Conservation (phyloP, 345 rosid species). For the Gossypium sturtianum region DNA sequence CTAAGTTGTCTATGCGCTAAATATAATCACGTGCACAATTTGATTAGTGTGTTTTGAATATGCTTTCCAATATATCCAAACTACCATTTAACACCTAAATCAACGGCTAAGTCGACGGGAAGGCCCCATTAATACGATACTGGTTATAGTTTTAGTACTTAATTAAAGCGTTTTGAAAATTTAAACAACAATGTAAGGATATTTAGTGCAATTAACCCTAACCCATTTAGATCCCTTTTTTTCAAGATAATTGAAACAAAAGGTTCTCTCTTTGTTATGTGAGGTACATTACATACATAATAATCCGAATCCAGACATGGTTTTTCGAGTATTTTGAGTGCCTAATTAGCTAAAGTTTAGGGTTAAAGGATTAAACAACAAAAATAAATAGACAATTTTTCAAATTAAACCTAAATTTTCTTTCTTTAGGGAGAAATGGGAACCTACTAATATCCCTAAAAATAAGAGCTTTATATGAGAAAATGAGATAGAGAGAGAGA, state of each 20-base stretch:
- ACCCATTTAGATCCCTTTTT: background rate
- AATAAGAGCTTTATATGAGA: background rate
- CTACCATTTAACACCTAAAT: too few species aligned
- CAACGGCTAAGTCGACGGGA: too few species aligned
- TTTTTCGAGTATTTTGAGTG: background rate
- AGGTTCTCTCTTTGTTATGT: background rate
- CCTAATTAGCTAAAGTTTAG: background rate
- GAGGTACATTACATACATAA: background rate
- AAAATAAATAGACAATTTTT: background rate
- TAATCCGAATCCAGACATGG: background rate
- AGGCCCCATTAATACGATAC: too few species aligned
- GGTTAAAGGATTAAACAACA: background rate
- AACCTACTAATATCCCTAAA: background rate
- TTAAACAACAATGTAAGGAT: too few species aligned
- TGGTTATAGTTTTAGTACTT: too few species aligned
- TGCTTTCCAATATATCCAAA: too few species aligned
- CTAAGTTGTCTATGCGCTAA: too few species aligned
- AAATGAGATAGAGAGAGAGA: background rate
- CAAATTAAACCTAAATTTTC: background rate
- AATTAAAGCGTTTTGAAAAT: too few species aligned
- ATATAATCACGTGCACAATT: too few species aligned
- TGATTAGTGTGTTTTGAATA: too few species aligned
- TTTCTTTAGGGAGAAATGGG: constrained; percentile 13
- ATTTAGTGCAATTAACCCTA: too few species aligned
- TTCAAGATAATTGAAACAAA: background rate